Base-by-base conservation (phyloP, 495 filamentous ascomycete species). In the Halenospora varia region DNA sequence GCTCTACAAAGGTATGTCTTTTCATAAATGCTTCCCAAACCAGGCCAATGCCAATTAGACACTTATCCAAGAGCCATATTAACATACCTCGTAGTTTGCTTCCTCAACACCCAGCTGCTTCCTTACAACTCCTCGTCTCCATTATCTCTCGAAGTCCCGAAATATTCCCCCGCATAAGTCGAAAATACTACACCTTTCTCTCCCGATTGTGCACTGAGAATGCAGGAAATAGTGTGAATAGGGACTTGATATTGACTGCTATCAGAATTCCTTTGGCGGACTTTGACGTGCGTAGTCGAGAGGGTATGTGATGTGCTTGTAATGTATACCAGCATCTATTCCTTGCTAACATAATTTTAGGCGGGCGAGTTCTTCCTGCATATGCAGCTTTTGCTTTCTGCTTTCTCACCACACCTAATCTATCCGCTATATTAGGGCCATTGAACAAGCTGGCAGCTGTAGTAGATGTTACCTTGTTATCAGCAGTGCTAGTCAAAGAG, bases 1-100 rank as follows among this genome's bases (percentile, higher is more conserved):
- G 70, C 75, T 4, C 68, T 82, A 17, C 67, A 60, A 46, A 67
- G 62, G 29, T 72, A 67, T 25, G 66, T 62, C 8, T 59, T 55
- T n/a, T 22, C 52, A 15, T 50, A 54, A 17, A 53, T 71, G 15
- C 66, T 70, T 25, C 51, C 39, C 0, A 42, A 56, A 53, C 62
- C 67, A 25, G 11, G 26, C 8, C 29, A 18, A 19, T 22, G 10
- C 50, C 47, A 25, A 56, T n/a, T 0, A 10, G 23, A 19, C 20
- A 23, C 52, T 15, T 15, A 2, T 39, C 46, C 23, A 1, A 45
- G 13, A 11, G 15, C 52, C 17, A 52, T 29, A 8, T 9, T 20
- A 42, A 46, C 41, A 23, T 40, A 10, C 51, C 11, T 29, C 25
- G n/a, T 26, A 66, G 63, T n/a, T 61, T 47, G 45, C 46, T 66